Base-by-base conservation (phyloP, 73 alveolate genomes). In the Tetrahymena thermophila region DNA sequence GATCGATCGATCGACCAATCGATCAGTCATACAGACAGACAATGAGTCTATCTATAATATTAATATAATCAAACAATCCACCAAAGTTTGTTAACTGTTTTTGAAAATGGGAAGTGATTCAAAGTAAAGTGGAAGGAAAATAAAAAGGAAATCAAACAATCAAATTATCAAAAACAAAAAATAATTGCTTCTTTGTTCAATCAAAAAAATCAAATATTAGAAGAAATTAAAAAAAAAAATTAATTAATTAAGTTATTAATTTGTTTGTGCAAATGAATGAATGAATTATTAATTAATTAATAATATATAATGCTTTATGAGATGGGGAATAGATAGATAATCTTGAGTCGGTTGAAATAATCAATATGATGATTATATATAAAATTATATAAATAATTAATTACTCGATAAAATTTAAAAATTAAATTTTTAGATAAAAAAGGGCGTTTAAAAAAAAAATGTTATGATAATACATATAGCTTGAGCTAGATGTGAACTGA, bases 281-380 rank as follows among this genome's bases (percentile, higher is more conserved):
- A 14, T 50, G 23, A 44, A 14, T 58, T 10, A 71, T 28, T 71
- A 28, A 71, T 71, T 71, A 71, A 71, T 71, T 23, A 71, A 71
- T 71, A 71, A 71, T 71, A 40, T 40, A 71, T 31, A 25, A 28
- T 31, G 17, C 7, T 71, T 71, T 14, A 31, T 28, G 89, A 31
- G 89, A 71, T 71, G 89, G 89, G 89, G 89, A 71, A 71, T 71
- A 71, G 89, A 56, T 56, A 56, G 85, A 71, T 71, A 71, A 71
- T 71, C 89, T 25, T 71, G 89, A 71, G 89, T 71, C 37, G 89
- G 89, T 71, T 71, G 89, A 71, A 71, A 71, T 71, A 71, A 71
- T 71, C 89, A 71, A n/a, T 71, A 71, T 71, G 89, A 13, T 71
- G 8, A 42, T 71, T 71, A 21, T 21, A 71, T 31, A 31, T 71